Conservation (phyloP, 495 filamentous ascomycete species). For the Trichoderma virens region DNA sequence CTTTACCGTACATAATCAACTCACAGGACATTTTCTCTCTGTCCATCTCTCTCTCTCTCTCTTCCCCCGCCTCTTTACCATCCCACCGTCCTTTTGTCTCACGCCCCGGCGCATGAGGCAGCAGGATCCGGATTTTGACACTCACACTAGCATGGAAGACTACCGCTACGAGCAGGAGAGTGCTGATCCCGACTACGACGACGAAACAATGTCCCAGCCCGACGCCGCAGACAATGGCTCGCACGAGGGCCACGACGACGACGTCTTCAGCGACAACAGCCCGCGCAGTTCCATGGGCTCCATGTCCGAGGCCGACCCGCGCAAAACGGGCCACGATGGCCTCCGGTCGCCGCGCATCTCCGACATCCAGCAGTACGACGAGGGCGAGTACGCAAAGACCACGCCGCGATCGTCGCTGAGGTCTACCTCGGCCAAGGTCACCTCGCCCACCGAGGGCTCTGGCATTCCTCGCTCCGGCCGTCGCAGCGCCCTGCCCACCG, state of each 20-base stretch:
- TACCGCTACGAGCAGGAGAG: slow-evolving; percentile 10
- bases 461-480: slow-evolving; percentile 37
- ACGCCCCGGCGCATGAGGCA: not conserved
- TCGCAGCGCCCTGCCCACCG: slow-evolving; percentile 32
- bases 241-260: slow-evolving; percentile 44
- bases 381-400: slow-evolving; percentile 29
- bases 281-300: slow-evolving; percentile 40
- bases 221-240: slow-evolving; percentile 34
- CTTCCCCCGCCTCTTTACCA: not conserved
- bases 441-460: too few relatives aligned
- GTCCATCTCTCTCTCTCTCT: not conserved
- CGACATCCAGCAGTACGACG: slow-evolving; percentile 33
- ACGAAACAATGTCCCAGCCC: slow-evolving; percentile 17
- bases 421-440: slow-evolving; percentile 71
- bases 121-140: not conserved
- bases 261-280: slow-evolving; percentile 47
- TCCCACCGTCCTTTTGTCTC: not conserved
- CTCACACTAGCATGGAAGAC: slow-evolving; percentile 10
- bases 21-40: too few relatives aligned
- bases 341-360: slow-evolving; percentile 36
- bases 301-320: slow-evolving; percentile 18
- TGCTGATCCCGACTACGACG: slow-evolving; percentile 1
- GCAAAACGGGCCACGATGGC: slow-evolving; percentile 12
- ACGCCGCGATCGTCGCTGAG: slow-evolving; percentile 35
- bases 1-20: too few relatives aligned